Conservation (phyloP, 1,284 basidiomycete genomes). For the Athelia psychrophila region DNA sequence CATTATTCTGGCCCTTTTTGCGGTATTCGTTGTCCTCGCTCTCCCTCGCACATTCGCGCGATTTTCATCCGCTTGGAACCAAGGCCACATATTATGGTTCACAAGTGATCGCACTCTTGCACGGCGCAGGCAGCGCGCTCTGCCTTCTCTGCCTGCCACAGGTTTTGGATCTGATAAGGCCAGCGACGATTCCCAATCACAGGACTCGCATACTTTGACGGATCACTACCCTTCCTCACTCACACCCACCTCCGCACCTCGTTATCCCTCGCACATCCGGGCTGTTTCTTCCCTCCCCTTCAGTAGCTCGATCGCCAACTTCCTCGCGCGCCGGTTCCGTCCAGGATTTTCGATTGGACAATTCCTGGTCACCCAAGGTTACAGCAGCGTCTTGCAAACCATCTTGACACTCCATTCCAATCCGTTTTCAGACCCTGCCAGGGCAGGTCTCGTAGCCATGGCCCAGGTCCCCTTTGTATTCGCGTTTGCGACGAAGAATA, state of each 20-base stretch:
- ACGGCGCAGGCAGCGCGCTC: neutral
- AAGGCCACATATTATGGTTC: constrained; percentile 39
- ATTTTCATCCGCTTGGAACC: constrained; percentile 30
- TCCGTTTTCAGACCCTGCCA: constrained; percentile 47
- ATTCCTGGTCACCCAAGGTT: constrained; percentile 44
- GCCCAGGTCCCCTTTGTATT: constrained; percentile 74
- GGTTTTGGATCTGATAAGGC: neutral
- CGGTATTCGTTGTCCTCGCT: constrained; percentile 35
- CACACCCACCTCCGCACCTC: neutral
- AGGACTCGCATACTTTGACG: constrained; percentile 7
- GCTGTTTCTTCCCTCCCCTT: constrained; percentile 38
- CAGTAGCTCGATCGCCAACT: constrained; percentile 36
- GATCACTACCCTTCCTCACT: constrained; percentile 11
- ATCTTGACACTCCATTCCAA: constrained; percentile 50
- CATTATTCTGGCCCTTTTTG: constrained; percentile 37
- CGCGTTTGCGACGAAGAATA: constrained; percentile 73
- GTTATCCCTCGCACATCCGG: neutral
- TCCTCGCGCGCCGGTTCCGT: constrained; percentile 36
- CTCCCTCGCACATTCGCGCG: constrained; percentile 47
- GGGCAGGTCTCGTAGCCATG: constrained; percentile 60
- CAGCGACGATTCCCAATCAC: neutral
- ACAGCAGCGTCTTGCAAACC: constrained; percentile 47
- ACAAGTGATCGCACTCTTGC: constrained; percentile 10
- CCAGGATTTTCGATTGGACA: constrained; percentile 53
- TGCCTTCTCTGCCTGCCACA: neutral